Conservation (phyloP, 106 monocot genomes). For the Xerophyta viscosa region DNA sequence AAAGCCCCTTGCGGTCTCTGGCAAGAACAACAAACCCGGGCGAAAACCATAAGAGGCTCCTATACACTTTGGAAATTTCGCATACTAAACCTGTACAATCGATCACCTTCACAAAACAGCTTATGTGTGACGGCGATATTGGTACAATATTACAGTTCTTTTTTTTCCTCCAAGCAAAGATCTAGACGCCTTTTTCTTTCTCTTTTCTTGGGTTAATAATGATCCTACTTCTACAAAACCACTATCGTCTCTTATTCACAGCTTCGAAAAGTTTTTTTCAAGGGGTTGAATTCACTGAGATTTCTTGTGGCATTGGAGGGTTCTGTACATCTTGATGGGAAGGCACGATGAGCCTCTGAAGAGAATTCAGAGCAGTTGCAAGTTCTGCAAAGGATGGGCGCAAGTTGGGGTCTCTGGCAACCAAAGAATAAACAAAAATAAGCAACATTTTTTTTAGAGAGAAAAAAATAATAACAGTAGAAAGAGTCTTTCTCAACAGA, state of each 20-base stretch:
- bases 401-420: slow-evolving; percentile 72
- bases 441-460: neutral
- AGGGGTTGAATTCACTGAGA: slow-evolving; percentile 61
- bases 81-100: too few species aligned
- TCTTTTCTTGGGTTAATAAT: neutral
- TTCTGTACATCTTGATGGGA: slow-evolving; percentile 40
- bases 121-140: neutral
- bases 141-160: too few species aligned
- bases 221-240: slow-evolving; percentile 8
- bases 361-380: slow-evolving; percentile 48
- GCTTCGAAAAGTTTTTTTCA: slow-evolving; percentile 14
- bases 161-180: neutral
- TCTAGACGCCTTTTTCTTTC: neutral
- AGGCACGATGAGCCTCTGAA: slow-evolving; percentile 65
- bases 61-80: too few species aligned
- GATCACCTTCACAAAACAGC: too few species aligned
- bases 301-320: slow-evolving; percentile 45
- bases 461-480: neutral
- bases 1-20: too few species aligned
- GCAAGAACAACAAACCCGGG: too few species aligned
- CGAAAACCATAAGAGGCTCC: too few species aligned
- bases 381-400: slow-evolving; percentile 89
- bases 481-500: neutral
- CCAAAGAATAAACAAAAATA: neutral
- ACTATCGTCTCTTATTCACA: slow-evolving; percentile 7